phyloP scores from a whole-genome alignment of 192 early-diverging fungal genomes.

The Entomortierella beljakovae region DNA sequence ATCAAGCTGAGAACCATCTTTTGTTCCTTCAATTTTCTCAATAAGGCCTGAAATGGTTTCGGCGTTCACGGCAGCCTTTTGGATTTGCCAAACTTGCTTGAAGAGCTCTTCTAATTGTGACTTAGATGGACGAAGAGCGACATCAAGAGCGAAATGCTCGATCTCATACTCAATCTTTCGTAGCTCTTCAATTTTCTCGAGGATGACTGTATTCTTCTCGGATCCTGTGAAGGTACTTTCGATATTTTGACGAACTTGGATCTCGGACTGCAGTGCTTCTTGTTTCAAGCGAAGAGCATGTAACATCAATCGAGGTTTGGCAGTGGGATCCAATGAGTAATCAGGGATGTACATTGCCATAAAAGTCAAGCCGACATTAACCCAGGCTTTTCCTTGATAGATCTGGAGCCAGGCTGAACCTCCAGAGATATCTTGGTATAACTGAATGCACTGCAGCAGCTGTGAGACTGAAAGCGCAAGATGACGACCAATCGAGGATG shows the following conservation, averaged over 20 bases:
- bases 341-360: conserved; percentile 81
- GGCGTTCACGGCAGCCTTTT: conserved; percentile 62
- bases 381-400: conserved; percentile 67
- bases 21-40: conserved; percentile 52
- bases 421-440: conserved; percentile 25
- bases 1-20: conserved; percentile 58
- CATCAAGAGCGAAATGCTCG: conserved; percentile 50
- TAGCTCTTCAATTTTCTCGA: conserved; percentile 39
- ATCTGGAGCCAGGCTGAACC: conserved; percentile 26
- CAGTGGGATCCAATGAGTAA: conserved; percentile 87
- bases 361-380: conserved; percentile 68
- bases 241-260: conserved; percentile 66
- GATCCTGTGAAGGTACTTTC: conserved; percentile 75
- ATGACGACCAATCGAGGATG: conserved; percentile 36
- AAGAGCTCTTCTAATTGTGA: conserved; percentile 76
- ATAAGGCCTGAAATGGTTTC: conserved; percentile 59
- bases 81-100: conserved; percentile 68
- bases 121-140: conserved; percentile 72
- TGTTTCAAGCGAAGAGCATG: conserved; percentile 71
- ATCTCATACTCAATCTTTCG: conserved; percentile 50
- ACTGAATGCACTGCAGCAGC: conserved; percentile 18
- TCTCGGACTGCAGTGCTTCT: conserved; percentile 59
- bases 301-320: conserved; percentile 73
- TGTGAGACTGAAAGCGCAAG: conserved; percentile 26
- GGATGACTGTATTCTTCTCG: conserved; percentile 53